A percentile compares a stretch with the other conserved stretches of the same genome.
These are phyloP conservation scores for Sonneratia alba DNA, from an alignment of 345 rosid species.

Conservation along the genomic window DNA sequence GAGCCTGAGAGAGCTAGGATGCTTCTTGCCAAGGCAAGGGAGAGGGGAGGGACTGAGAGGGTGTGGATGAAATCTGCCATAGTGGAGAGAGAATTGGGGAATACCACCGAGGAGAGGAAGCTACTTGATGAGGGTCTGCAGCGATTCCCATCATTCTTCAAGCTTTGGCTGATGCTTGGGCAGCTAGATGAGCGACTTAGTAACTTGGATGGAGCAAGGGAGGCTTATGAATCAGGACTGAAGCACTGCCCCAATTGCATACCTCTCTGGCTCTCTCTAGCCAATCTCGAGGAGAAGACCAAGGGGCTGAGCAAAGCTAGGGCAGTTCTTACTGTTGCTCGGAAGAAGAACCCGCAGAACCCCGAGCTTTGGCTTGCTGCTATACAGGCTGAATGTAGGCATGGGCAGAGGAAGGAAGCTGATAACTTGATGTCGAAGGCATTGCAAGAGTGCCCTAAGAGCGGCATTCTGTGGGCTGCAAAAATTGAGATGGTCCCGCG, in stretches of 20 bases:
- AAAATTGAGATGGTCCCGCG: constrained; percentile 80
- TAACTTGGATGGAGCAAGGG: constrained; percentile 50
- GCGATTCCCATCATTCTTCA: constrained; percentile 70
- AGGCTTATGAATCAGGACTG: constrained; percentile 56
- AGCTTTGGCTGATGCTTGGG: constrained; percentile 91
- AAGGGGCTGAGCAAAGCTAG: constrained; percentile 75
- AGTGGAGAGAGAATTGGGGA: constrained; percentile 86
- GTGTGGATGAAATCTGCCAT: constrained; percentile 98
- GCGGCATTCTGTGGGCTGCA: constrained; percentile 89
- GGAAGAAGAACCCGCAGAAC: constrained; percentile 71
- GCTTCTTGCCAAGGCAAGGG: constrained; percentile 87
- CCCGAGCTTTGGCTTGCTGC: constrained; percentile 95
- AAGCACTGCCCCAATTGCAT: constrained; percentile 55
- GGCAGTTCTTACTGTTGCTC: constrained; percentile 65
- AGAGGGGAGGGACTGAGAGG: constrained; percentile 92
- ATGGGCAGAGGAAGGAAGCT: constrained; percentile 69
- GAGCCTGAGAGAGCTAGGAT: constrained; percentile 96
- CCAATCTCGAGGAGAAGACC: constrained; percentile 68
- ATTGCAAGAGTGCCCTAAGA: constrained; percentile 80
- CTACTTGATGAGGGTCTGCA: constrained; percentile 77
- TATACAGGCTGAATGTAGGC: constrained; percentile 64
- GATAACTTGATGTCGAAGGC: constrained; percentile 90
- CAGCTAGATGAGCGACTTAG: constrained; percentile 83
- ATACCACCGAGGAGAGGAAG: constrained; percentile 64
- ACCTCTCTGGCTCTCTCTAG: constrained; percentile 74